A percentile compares a stretch with the other conserved stretches of the same genome.
phyloP scores from a whole-genome alignment of 306 rosid species.

The Dalbergia cultrata region DNA sequence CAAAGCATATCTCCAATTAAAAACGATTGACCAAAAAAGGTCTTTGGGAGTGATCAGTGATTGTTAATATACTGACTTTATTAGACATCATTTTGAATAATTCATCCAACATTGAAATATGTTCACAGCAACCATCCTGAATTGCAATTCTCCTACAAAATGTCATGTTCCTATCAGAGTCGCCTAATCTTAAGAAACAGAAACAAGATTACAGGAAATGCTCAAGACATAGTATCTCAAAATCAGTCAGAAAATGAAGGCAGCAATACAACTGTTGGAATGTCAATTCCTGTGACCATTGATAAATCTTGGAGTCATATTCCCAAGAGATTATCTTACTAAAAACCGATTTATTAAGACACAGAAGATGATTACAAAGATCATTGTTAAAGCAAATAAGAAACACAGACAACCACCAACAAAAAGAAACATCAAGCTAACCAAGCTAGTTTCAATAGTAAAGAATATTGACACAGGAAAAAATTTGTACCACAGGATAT shows the following conservation, averaged over 20 bases:
- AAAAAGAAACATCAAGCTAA: slow-evolving; percentile 1
- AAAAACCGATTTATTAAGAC: neutral
- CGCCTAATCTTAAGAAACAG: neutral
- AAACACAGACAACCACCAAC: neutral
- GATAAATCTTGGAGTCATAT: slow-evolving; percentile 6
- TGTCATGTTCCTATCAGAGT: neutral
- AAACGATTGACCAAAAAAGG: neutral
- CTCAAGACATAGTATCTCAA: neutral
- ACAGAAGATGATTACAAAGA: slow-evolving; percentile 11
- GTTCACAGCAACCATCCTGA: neutral
- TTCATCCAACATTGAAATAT: neutral
- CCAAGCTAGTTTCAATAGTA: neutral
- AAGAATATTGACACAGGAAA: neutral
- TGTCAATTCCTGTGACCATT: neutral
- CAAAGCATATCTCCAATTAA: slow-evolving; percentile 8
- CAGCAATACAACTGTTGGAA: slow-evolving; percentile 12
- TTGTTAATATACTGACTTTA: slow-evolving; percentile 7
- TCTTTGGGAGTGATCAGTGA: neutral
- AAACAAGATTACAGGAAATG: neutral
- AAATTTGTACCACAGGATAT: slow-evolving; percentile 1
- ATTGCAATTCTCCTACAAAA: neutral
- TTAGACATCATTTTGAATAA: neutral
- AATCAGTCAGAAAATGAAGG: slow-evolving; percentile 2
- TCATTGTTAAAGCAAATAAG: neutral
- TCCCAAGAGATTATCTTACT: neutral